Evolutionary conservation across 345 rosid genomes (phyloP), one percentile per base, ranked within the genome.

Genomic region (Angophora floribunda): DNA sequence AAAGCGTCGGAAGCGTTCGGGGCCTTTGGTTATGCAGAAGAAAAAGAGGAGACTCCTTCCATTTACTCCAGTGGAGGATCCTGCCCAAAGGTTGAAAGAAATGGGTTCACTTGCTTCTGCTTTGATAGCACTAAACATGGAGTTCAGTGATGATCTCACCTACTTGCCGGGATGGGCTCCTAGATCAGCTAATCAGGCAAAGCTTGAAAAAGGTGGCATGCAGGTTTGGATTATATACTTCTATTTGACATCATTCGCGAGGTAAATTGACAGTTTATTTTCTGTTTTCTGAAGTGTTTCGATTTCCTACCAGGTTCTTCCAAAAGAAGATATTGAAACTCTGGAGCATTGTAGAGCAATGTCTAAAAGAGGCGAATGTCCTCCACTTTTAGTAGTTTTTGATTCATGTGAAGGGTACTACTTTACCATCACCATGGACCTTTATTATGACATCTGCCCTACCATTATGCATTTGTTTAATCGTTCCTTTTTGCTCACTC

Each of bases 51-150:
- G 92, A 70, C 89, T 96, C n/a, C 90, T 96, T 92, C 94, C 97
- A 87, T 94, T 94, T 91, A 90, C 93, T 89, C 97, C 99, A 89
- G 91, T 95, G 52, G 95, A 95, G 87, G 96, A 95, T 92, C 94
- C 91, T 89, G 90, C 89, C n/a, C 91, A 85, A 88, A 93, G 98
- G 86, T 89, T 96, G 91, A 79, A 90, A 87, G 96, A 97, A 90
- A 93, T 97, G 99, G 93, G 96, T 32, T 91, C 98, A 52, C 98
- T 97, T 90, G 99, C 99, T 63, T 85, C 94, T 91, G 99, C 99
- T 52, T 95, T 97, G 91, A 96, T 94, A 6, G 92, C 96, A 88
- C 89, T 94, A 89, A 89, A 93, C 30, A 94, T 95, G 90, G 93
- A 96, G 89, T 97, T 95, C 88, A 91, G 95, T 86, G 97, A 95